These are phyloP conservation scores for Monilinia fructigena DNA, from an alignment of 2,329 filamentous ascomycete genomes.

Conservation along the genomic window DNA sequence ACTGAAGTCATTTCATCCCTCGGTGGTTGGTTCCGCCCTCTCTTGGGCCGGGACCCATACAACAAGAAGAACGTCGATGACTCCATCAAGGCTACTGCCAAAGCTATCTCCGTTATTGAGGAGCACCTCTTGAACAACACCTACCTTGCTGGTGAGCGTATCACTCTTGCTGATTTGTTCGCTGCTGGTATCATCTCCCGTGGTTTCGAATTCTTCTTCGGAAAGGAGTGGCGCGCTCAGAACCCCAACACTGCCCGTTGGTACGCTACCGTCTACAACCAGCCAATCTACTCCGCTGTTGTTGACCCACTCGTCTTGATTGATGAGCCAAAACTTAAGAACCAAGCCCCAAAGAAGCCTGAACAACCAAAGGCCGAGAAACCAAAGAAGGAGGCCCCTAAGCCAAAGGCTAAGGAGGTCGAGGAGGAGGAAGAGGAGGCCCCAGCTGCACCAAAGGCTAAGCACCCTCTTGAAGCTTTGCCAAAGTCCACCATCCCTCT, in stretches of 20 bases:
- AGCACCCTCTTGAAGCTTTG: constrained; percentile 91
- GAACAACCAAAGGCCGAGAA: constrained; percentile 66
- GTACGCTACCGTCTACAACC: constrained; percentile 92
- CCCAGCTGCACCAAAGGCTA: constrained; percentile 74
- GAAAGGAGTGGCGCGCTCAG: constrained; percentile 79
- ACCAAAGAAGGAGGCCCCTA: constrained; percentile 51
- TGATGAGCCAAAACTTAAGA: constrained; percentile 68
- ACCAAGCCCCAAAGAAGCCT: constrained; percentile 75
- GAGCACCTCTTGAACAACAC: constrained; percentile 89
- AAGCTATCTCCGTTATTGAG: constrained; percentile 73
- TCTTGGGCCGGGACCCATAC: constrained; percentile 79
- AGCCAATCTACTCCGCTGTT: constrained; percentile 84
- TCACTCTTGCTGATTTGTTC: constrained; percentile 96
- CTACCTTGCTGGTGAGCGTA: constrained; percentile 95
- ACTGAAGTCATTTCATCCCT: constrained; percentile 73
- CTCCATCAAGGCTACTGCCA: constrained; percentile 63
- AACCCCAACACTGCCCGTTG: constrained; percentile 88
- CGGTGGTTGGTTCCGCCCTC: constrained; percentile 80
- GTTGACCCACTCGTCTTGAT: constrained; percentile 73
- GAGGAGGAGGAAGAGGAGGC: constrained; percentile 63
- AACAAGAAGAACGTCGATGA: constrained; percentile 98
- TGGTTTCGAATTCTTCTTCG: constrained; percentile 92
- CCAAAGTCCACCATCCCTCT: constrained; percentile 76
- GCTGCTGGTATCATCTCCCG: constrained; percentile 73
- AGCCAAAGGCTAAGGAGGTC: constrained; percentile 48